Percentiles rank a stretch among this genome's conserved stretches.
These are phyloP conservation scores for Fusarium avenaceum DNA, from an alignment of 2,329 filamentous ascomycete species.

Conservation along the genomic window DNA sequence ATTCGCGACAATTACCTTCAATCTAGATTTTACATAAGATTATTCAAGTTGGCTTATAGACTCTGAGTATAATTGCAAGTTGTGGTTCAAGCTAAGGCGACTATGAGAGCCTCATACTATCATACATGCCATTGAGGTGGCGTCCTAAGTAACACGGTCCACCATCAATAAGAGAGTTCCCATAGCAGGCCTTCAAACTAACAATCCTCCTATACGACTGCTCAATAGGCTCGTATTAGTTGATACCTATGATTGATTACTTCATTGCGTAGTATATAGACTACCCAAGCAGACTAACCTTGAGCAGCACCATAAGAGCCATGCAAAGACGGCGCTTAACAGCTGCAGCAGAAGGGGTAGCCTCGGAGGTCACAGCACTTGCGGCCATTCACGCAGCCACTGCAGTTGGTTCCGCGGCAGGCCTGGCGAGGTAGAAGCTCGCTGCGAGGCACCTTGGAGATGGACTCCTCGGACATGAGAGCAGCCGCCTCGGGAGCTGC, in stretches of 20 bases:
- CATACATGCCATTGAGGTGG: background rate
- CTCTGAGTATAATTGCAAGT: accelerated
- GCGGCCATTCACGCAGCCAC: background rate
- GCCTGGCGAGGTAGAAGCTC: background rate
- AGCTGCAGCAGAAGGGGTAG: conserved; percentile 13
- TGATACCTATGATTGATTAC: no score
- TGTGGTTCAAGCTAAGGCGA: background rate
- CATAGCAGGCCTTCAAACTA: no score
- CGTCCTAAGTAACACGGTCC: background rate
- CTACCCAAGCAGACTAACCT: background rate
- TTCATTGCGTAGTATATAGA: no score
- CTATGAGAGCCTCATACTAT: background rate
- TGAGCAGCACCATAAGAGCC: accelerated
- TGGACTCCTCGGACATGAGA: background rate
- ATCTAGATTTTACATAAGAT: no score
- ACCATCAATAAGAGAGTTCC: no score
- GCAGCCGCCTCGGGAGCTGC: no score
- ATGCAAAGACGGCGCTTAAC: background rate
- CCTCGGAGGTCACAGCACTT: conserved; percentile 7
- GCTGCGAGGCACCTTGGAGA: conserved; percentile 10
- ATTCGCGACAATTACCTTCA: no score
- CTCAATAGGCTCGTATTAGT: no score
- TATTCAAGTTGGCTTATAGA: no score
- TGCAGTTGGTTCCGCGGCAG: conserved; percentile 10
- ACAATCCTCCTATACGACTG: no score